These are phyloP conservation scores for Wickerhamomyces bovis DNA, from an alignment of 805 yeast genomes.

Conservation along the genomic window DNA sequence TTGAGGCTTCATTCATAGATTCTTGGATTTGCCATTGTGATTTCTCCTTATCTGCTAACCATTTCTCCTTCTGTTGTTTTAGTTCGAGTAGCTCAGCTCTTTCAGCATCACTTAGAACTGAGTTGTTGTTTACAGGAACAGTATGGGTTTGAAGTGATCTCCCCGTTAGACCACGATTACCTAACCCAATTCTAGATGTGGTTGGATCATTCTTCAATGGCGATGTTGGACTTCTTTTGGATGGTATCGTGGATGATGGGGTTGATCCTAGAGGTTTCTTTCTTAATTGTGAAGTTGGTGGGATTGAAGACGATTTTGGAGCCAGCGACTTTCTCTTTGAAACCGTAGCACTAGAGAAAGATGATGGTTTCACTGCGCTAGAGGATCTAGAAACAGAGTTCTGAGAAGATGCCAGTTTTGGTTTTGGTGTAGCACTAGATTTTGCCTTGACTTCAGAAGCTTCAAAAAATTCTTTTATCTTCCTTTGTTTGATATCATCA, in stretches of 20 bases:
- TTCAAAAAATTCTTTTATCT: conserved; percentile 55
- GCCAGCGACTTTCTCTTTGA: conserved; percentile 10
- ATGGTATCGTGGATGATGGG: conserved; percentile 40
- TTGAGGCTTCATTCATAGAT: conserved; percentile 23
- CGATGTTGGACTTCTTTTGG: conserved; percentile 66
- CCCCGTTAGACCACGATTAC: conserved; percentile 33
- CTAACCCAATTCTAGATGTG: conserved; percentile 22
- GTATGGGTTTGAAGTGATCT: conserved; percentile 30
- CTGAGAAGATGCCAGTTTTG: conserved; percentile 16
- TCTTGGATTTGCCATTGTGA: conserved; percentile 24
- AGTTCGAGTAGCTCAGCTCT: conserved; percentile 44
- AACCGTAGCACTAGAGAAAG: neutral
- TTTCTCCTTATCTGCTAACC: conserved; percentile 27
- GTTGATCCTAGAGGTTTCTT: conserved; percentile 4
- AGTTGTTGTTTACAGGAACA: neutral
- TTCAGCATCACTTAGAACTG: conserved; percentile 14
- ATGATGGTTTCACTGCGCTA: conserved; percentile 6
- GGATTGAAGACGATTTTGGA: conserved; percentile 3
- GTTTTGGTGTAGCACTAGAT: conserved; percentile 21
- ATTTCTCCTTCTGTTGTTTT: conserved; percentile 43
- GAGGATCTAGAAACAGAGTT: conserved; percentile 8
- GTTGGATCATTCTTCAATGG: conserved; percentile 45
- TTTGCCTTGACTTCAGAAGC: conserved; percentile 49
- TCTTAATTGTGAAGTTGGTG: conserved; percentile 10
- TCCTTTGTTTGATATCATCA: conserved; percentile 68